Base-by-base conservation (phyloP, 768 basidiomycete genomes). In the Butyriboletus loyo region DNA sequence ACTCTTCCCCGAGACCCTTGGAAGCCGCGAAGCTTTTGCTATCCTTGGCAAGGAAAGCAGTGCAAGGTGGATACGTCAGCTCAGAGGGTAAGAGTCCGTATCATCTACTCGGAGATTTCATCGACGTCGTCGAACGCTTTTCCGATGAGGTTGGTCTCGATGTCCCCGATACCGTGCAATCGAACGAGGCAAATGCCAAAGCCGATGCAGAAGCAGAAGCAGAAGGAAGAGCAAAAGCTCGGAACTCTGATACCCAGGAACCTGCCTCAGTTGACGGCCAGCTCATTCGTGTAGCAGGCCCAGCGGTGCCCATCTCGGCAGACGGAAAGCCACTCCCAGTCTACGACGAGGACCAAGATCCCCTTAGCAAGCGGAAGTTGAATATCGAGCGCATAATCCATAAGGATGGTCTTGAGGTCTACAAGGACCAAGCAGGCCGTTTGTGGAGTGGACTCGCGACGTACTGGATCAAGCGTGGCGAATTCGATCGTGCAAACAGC, bases 401-500 rank as follows among this genome's bases (percentile, higher is more conserved):
- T 27, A 82, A 85, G 56, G 94, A 98, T 59, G 97, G 97, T 15
- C 75, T 99, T 24, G 77, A 76, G 2, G 76, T 95, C 17, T 98
- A 98, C 72, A 93, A 92, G 66, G 97, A 99, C 67, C 97, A 99
- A 72, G 92, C 95, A 2, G 97, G 97, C 11, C 84, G 92, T 45
- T 72, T 99, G 27, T 99, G 95, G 96, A 89, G 92, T 6, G 97
- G 96, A 1, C 72, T 98, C 27, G 95, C 95, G 1, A 98, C 95
- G 0, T 98, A 96, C 66, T 99, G 96, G 96, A 95, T 95, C 69
- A 97, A 97, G 72, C 86, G 93, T 6, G 92, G 82, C 49, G 97
- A 98, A 66, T 98, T 99, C 64, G 94, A 94, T 56, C 80, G 89
- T 46, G 92, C 92, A 15, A 91, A 86, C 57, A 76, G 77, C 45